phyloP scores from a whole-genome alignment of 1,284 basidiomycete genomes.

The Exobasidium rhododendri region DNA sequence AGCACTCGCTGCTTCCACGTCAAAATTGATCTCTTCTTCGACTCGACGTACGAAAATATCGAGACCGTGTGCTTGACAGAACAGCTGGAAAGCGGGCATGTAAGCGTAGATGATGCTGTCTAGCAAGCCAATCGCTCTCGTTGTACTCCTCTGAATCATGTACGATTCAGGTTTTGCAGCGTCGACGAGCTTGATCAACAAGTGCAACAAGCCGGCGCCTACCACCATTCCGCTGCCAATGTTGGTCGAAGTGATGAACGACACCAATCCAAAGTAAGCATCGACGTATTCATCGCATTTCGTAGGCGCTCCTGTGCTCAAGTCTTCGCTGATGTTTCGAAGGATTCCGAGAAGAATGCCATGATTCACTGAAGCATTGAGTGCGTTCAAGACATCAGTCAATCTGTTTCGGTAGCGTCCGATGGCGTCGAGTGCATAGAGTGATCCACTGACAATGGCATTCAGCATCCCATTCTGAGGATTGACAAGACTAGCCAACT shows the following conservation, averaged over 20 bases:
- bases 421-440: conserved; percentile 84
- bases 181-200: conserved; percentile 60
- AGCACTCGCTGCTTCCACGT: conserved; percentile 10
- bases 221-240: conserved; percentile 88
- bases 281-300: conserved; percentile 59
- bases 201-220: conserved; percentile 88
- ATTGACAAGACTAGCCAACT: conserved; percentile 39
- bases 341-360: conserved; percentile 63
- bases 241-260: conserved; percentile 77
- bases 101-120: conserved; percentile 90
- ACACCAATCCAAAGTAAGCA: conserved; percentile 74
- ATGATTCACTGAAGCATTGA: conserved; percentile 94
- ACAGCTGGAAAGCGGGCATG: conserved; percentile 80
- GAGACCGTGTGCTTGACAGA: conserved; percentile 79
- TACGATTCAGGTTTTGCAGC: conserved; percentile 29
- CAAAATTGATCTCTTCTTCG: conserved; percentile 58
- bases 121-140: conserved; percentile 74
- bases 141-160: conserved; percentile 49
- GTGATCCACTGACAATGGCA: conserved; percentile 68
- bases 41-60: conserved; percentile 80
- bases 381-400: conserved; percentile 80
- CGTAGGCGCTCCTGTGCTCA: conserved; percentile 58
- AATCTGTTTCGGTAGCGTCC: conserved; percentile 77
- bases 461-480: conserved; percentile 27
- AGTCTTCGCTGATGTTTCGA: conserved; percentile 32